phyloP scores from a whole-genome alignment of 2,329 filamentous ascomycete species.

The Alternaria sp. region DNA sequence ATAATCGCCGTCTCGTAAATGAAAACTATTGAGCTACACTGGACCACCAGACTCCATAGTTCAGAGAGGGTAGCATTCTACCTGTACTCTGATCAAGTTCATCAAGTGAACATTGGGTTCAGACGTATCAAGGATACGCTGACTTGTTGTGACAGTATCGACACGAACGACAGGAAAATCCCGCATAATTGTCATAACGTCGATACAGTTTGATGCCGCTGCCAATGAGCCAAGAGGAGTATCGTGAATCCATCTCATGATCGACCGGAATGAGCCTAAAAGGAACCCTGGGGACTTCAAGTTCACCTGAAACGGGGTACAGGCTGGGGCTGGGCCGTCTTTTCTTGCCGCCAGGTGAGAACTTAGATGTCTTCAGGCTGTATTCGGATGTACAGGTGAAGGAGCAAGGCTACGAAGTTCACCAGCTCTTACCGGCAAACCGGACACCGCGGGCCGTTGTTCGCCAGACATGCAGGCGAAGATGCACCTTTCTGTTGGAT shows the following conservation, averaged over 20 bases:
- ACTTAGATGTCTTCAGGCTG: background rate
- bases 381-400: background rate
- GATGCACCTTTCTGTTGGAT: background rate
- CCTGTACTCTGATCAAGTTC: background rate
- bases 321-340: background rate
- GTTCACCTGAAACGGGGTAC: background rate
- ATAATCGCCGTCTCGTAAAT: too few species aligned
- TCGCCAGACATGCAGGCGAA: constrained; percentile 14
- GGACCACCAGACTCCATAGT: background rate
- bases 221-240: background rate
- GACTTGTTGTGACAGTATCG: background rate
- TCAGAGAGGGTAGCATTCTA: too few species aligned
- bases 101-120: background rate
- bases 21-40: background rate
- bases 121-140: background rate
- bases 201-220: background rate
- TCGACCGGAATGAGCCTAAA: background rate
- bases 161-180: background rate
- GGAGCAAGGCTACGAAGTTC: background rate
- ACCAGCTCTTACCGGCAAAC: background rate
- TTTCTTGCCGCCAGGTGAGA: background rate
- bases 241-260: background rate
- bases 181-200: background rate
- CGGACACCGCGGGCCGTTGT: background rate
- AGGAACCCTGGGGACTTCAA: background rate